These are phyloP conservation scores for Teunomyces pallodes DNA, from an alignment of 805 yeast species.

Conservation along the genomic window DNA sequence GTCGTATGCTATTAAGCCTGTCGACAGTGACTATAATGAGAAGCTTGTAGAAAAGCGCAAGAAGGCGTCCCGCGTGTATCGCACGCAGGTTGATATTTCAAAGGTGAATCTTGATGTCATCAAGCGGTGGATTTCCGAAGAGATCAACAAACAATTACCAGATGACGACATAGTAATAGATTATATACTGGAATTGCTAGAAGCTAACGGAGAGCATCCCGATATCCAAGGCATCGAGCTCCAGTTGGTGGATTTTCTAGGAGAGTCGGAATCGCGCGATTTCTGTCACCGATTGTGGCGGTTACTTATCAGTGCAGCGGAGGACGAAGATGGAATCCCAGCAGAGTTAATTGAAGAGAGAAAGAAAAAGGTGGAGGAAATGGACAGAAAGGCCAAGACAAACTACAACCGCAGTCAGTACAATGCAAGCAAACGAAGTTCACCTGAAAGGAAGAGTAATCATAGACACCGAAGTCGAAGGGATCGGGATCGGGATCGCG, in stretches of 20 bases:
- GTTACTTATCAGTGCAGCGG: conserved; percentile 42
- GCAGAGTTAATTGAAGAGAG: conserved; percentile 22
- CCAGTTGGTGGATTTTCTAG: conserved; percentile 47
- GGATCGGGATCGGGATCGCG: no score
- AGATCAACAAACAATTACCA: conserved; percentile 37
- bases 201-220: conserved; percentile 27
- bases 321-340: conserved; percentile 47
- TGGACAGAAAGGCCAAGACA: conserved; percentile 11
- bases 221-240: conserved; percentile 39
- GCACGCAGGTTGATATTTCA: conserved; percentile 30
- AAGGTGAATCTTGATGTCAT: conserved; percentile 41
- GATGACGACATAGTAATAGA: conserved; percentile 53
- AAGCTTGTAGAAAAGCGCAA: conserved; percentile 2
- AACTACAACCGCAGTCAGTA: conserved; percentile 27
- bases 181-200: conserved; percentile 43
- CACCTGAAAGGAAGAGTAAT: no score
- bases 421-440: conserved; percentile 6
- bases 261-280: conserved; percentile 33
- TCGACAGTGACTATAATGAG: conserved; percentile 11
- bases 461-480: not conserved
- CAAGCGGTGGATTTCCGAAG: conserved; percentile 36
- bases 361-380: conserved; percentile 7
- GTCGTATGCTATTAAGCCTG: conserved; percentile 18
- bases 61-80: conserved; percentile 36
- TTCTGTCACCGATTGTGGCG: conserved; percentile 47